Conservation (phyloP, 2,329 filamentous ascomycete species). For the Penicillium sp. region DNA sequence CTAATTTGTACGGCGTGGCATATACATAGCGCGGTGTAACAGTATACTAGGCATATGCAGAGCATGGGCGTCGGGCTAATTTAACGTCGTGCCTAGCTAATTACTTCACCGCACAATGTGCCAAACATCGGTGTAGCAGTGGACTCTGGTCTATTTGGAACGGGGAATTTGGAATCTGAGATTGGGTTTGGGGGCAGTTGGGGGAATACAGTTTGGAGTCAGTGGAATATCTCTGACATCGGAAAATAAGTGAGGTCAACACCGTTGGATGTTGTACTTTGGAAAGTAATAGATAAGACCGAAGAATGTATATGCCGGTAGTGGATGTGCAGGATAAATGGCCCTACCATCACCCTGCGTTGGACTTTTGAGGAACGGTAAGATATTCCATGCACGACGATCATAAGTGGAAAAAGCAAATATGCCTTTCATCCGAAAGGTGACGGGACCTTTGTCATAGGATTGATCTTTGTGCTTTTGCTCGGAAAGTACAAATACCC, state of each 20-base stretch:
- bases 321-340: not conserved
- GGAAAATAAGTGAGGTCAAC: not conserved
- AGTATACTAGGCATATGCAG: not conserved
- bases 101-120: conserved; percentile 5
- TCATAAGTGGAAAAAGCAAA: not conserved
- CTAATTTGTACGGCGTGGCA: conserved; percentile 9
- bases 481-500: not conserved
- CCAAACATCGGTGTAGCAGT: conserved; percentile 4
- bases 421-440: not conserved
- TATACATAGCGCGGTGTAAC: conserved; percentile 11
- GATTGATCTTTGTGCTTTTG: not conserved
- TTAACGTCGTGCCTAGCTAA: not conserved
- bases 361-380: not conserved
- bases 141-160: not conserved
- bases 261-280: not conserved
- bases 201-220: not conserved
- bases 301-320: not conserved
- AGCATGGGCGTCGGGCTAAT: conserved; percentile 5
- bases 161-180: not conserved
- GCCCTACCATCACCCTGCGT: not conserved
- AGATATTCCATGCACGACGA: conserved; percentile 6
- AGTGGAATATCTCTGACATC: not conserved
- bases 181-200: not conserved
- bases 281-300: not conserved
- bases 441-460: not conserved